Conservation (phyloP, 2,329 filamentous ascomycete species). For the Xylaria sp. region DNA sequence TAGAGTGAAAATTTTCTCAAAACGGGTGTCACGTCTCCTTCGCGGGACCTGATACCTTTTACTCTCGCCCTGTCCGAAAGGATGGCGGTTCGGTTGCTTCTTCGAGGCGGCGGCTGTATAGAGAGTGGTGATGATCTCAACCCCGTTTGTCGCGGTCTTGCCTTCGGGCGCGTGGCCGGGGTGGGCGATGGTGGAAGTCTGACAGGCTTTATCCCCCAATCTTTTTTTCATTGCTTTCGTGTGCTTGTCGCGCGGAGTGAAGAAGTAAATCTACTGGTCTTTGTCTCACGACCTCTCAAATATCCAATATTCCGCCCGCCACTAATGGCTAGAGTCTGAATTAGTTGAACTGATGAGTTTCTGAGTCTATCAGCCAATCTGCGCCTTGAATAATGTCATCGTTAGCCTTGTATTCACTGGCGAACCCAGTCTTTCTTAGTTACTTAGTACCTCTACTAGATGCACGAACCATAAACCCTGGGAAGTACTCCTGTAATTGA, state of each 20-base stretch:
- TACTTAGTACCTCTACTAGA: no score
- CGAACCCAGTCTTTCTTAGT: no score
- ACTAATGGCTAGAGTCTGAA: no score
- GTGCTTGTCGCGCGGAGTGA: slow-evolving; percentile 61
- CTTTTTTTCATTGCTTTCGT: slow-evolving; percentile 68
- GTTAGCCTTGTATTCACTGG: no score
- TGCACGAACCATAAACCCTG: no score
- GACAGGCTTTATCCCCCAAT: slow-evolving; percentile 72
- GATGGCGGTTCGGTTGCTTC: slow-evolving; percentile 61
- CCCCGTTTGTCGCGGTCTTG: slow-evolving; percentile 73
- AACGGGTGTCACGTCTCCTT: slow-evolving; percentile 49
- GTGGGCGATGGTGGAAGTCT: slow-evolving; percentile 91
- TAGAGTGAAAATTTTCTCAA: slow-evolving; percentile 78
- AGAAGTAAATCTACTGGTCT: slow-evolving; percentile 62
- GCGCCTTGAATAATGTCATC: no score
- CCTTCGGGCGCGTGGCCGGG: slow-evolving; percentile 80
- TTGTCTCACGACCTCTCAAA: no score
- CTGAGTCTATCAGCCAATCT: no score
- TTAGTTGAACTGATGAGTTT: no score
- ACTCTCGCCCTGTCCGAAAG: slow-evolving; percentile 70
- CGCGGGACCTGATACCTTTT: slow-evolving; percentile 54
- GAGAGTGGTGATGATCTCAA: slow-evolving; percentile 96
- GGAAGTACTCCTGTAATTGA: no score
- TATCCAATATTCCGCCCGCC: no score
- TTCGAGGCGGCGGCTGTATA: slow-evolving; percentile 68